These are phyloP conservation scores for Leishmania amazonensis DNA, from an alignment of 208 protist species.

Conservation along the genomic window DNA sequence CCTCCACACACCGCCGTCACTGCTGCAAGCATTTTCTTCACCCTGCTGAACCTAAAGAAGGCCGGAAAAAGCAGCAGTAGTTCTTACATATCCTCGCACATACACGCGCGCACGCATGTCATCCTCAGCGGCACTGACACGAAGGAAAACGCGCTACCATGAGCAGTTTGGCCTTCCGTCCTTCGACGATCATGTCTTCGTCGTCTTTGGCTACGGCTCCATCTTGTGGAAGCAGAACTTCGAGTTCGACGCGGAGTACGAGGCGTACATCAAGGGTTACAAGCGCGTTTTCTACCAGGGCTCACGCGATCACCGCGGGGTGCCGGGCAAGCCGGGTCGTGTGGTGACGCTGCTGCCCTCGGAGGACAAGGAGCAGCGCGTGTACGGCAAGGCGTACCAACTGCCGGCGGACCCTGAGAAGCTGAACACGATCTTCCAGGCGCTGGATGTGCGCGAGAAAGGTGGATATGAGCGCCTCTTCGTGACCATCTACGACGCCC, in stretches of 20 bases:
- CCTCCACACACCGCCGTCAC: too few relatives aligned
- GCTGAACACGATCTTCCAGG: constrained; percentile 46
- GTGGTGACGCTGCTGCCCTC: constrained; percentile 76
- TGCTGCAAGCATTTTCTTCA: neutral
- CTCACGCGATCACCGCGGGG: constrained; percentile 76
- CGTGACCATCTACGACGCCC: constrained; percentile 48
- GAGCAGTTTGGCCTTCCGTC: constrained; percentile 42
- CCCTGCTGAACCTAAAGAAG: neutral
- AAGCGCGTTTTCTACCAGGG: constrained; percentile 84
- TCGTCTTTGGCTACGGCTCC: constrained; percentile 87
- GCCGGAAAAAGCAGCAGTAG: neutral
- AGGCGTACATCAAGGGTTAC: constrained; percentile 67
- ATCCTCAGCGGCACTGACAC: neutral
- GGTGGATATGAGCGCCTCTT: constrained; percentile 64
- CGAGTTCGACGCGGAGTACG: constrained; percentile 60
- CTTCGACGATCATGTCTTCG: constrained; percentile 51
- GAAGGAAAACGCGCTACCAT: constrained; percentile 20
- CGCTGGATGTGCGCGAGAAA: constrained; percentile 69
- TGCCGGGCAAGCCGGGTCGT: constrained; percentile 61
- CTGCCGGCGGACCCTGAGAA: constrained; percentile 54
- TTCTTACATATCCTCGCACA: neutral
- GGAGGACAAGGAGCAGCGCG: constrained; percentile 36
- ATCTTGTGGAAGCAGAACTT: constrained; percentile 91
- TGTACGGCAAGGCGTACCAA: constrained; percentile 78
- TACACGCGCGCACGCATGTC: neutral